Base-by-base conservation (phyloP, 176 grass and related monocot genomes). In the Phoenix roebelenii region DNA sequence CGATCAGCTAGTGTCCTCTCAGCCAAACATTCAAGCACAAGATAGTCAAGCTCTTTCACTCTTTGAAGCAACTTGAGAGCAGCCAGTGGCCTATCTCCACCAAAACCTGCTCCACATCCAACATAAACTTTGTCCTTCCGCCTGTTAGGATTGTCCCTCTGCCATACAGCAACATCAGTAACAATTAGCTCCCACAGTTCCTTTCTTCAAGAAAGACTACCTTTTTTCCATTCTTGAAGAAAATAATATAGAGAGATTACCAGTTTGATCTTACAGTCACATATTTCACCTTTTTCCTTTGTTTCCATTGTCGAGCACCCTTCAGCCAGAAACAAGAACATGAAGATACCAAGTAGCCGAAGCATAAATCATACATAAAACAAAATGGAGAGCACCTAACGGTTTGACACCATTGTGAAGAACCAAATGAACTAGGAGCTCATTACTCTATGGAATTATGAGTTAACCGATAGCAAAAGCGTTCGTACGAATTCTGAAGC, bases 101-200 rank as follows among this genome's bases (percentile, higher is more conserved):
- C 83, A 83, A 97, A 97, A 18, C 92, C 92, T 51, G 92, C 92
- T 25, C 92, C 92, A 58, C 92, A 97, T 48, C 80, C 92, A 63
- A 97, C 72, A 64, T 64, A 71, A 58, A 97, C 81, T 67, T 72
- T 85, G 63, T 88, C 71, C 77, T 85, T 90, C 56, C 48, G 44
- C 39, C 78, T 63, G 28, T n/a, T 29, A 70, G 87, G 83, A 75
- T 85, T 75, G 5, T 57, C 74, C 76, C 83, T 82, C 92, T 97
- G 55, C 67, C 28, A 60, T 56, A 52, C 17, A 30, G 5, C 28
- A 55, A 55, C 6, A 52, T 20, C 15, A 16, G 30, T 22, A 56
- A 1, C 15, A n/a, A 17, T 55, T 35, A 68, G 26, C n/a, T 55
- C n/a, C 51, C 19, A 9, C 3, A 16, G 14, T 20, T 20, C 4